phyloP scores from a whole-genome alignment of 2,329 filamentous ascomycete genomes.

The Hymenoscyphus linearis region DNA sequence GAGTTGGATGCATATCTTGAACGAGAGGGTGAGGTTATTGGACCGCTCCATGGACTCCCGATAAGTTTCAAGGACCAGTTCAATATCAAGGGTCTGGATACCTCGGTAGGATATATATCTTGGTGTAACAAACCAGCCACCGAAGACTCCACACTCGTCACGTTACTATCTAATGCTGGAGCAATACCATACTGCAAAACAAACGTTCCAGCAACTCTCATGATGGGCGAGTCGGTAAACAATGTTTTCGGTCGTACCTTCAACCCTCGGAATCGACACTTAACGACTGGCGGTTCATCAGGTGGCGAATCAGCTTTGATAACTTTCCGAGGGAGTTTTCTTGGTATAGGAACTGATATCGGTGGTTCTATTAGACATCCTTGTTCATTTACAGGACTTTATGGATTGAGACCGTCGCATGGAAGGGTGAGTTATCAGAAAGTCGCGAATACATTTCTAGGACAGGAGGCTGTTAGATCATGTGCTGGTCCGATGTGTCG shows the following conservation, averaged over 20 bases:
- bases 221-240: conserved; percentile 35
- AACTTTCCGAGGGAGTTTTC: conserved; percentile 23
- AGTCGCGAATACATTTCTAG: conserved; percentile 36
- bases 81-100: conserved; percentile 49
- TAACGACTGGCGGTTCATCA: conserved; percentile 29
- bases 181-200: conserved; percentile 91
- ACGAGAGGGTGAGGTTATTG: conserved; percentile 38
- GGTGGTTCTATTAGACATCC: conserved; percentile 35
- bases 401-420: conserved; percentile 34
- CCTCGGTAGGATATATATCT: conserved; percentile 60
- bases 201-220: conserved; percentile 57
- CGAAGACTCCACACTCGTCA: conserved; percentile 59
- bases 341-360: conserved; percentile 30
- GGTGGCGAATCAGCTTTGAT: conserved; percentile 29
- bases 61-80: conserved; percentile 58
- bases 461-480: conserved; percentile 37
- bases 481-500: conserved; percentile 29
- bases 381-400: conserved; percentile 32
- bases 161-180: conserved; percentile 56
- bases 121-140: conserved; percentile 71
- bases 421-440: conserved; percentile 30
- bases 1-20: conserved; percentile 41
- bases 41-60: conserved; percentile 58
- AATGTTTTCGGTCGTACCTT: conserved; percentile 38
- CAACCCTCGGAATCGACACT: conserved; percentile 34